Base-by-base conservation (phyloP, 176 grass and related monocot genomes). In the Poa annua region DNA sequence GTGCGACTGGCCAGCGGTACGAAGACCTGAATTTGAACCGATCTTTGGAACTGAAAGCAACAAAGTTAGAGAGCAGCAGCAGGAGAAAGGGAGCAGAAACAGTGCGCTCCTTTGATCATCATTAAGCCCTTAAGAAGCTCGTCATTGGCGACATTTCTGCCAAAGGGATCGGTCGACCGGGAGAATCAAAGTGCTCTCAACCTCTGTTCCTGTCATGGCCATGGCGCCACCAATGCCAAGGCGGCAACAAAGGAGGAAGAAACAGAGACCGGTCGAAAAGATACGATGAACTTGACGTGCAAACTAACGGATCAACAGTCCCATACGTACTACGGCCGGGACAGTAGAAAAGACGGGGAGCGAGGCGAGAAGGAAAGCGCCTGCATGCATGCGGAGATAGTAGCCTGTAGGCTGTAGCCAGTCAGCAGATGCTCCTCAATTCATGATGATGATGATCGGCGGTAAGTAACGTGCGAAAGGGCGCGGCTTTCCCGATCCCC, bases 401-500 rank as follows among this genome's bases (percentile, higher is more conserved):
- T 29, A 29, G 29, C 29, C 29, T 29, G 29, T 29, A 29, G 29
- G 1, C 29, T 29, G 29, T 29, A 29, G 29, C 29, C 29, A 41
- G 11, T 10, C 42, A 12, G 11, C 22, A 48, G 75, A 34, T 76
- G 80, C 54, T 51, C 80, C 0, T 63, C 44, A 15, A 14, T 49
- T 49, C 48, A 50, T 50, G 47, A 41, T 29, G 29, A 48, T 16
- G 3, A 87, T 92, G 87, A 89, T 89, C 85, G 77, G 81, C 42
- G 59, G 70, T 81, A 87, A 80, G 70, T 81, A 87, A 80, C 90
- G 64, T 92, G 90, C 57, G 38, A 51, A 67, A 59, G 66, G 60
- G 75, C 66, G 54, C 80, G 80, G 75, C 74, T 90, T 90, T 90
- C 84, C 80, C 84, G 78, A 75, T 38, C 79, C 56, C 87, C 87